These are phyloP conservation scores for Zasmidium citrigriseum DNA, from an alignment of 2,329 filamentous ascomycete species.

Conservation along the genomic window DNA sequence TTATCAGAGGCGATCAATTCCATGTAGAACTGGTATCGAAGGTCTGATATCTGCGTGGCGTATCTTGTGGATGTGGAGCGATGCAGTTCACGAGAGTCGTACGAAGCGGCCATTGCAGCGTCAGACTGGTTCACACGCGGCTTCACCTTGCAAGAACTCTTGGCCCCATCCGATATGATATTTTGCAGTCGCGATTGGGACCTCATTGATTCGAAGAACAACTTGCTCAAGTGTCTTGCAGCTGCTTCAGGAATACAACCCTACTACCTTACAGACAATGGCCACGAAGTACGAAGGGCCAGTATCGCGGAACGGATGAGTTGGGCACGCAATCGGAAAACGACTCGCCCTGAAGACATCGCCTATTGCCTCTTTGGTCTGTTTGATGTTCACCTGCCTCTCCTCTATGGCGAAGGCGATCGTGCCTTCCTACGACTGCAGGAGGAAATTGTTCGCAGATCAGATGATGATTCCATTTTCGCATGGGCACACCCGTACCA, in stretches of 20 bases:
- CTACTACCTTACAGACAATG: slow-evolving; percentile 15
- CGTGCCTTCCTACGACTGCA: slow-evolving; percentile 20
- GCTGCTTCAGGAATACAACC: slow-evolving; percentile 33
- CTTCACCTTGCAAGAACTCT: slow-evolving; percentile 28
- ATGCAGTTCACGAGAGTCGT: too few species aligned
- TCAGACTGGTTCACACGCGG: slow-evolving; percentile 20
- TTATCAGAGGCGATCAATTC: slow-evolving; percentile 17
- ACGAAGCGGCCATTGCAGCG: too few species aligned
- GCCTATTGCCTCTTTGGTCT: slow-evolving; percentile 19
- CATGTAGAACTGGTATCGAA: slow-evolving; percentile 19
- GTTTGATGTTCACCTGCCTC: slow-evolving; percentile 17
- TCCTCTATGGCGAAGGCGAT: slow-evolving; percentile 15
- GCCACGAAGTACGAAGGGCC: not conserved
- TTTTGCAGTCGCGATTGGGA: slow-evolving; percentile 17
- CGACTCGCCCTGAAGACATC: slow-evolving; percentile 3
- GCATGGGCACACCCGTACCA: too few species aligned
- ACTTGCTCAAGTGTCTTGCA: slow-evolving; percentile 21
- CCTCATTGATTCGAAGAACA: slow-evolving; percentile 18
- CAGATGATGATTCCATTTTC: too few species aligned
- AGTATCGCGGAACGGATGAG: too few species aligned
- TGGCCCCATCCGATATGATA: slow-evolving; percentile 18
- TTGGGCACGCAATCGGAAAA: too few species aligned
- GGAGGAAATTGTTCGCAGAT: slow-evolving; percentile 12
- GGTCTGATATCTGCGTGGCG: slow-evolving; percentile 12
- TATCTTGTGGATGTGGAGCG: too few species aligned